Evolutionary conservation across 169 alveolate genomes (phyloP), one percentile per base, ranked within the genome.

Genomic region (Eimeria tenella): DNA sequence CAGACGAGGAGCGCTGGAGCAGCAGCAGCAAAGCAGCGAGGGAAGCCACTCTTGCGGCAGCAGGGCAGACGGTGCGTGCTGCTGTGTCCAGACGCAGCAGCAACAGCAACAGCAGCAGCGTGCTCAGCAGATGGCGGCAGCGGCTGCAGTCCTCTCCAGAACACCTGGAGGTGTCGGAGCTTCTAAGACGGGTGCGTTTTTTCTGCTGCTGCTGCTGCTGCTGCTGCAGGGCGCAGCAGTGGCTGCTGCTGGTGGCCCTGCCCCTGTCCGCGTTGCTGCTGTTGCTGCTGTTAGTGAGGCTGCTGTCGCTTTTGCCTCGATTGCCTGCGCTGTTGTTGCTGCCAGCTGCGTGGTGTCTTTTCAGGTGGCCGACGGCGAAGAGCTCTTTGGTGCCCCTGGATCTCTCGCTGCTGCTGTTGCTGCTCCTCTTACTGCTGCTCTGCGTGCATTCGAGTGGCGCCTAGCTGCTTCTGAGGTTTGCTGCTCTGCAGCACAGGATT

Each of bases 1-100:
- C 21, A 17, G 55, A 10, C 7, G 19, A 10, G 8, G 53, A 5
- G n/a, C 42, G 42, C 42, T 79, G 87, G 87, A 53, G 70, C 52
- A 11, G 87, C 87, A 79, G 52, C 56, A 50, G 87, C 87, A 79
- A 79, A 19, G 87, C 87, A 79, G 87, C 87, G 52, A 50, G 52
- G 52, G 56, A 79, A 68, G 87, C 87, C 8, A 50, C 56, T 63
- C 87, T 25, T 50, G 87, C 87, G 3, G 87, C 87, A 79, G 87
- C 87, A 79, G 87, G 25, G 19, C 49, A 79, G 87, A 70, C 68
- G 70, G 31, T 79, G 87, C 87, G 52, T 79, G 87, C 87, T 15
- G 87, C 87, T n/a, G 23, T 49, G 15, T 49, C 71, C 19, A 79
- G 50, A 17, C 70, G 71, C 63, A 79, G 87, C 50, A 53, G 87